Base-by-base conservation (phyloP, 805 yeast species). In the Metschnikowia colocasiae region DNA sequence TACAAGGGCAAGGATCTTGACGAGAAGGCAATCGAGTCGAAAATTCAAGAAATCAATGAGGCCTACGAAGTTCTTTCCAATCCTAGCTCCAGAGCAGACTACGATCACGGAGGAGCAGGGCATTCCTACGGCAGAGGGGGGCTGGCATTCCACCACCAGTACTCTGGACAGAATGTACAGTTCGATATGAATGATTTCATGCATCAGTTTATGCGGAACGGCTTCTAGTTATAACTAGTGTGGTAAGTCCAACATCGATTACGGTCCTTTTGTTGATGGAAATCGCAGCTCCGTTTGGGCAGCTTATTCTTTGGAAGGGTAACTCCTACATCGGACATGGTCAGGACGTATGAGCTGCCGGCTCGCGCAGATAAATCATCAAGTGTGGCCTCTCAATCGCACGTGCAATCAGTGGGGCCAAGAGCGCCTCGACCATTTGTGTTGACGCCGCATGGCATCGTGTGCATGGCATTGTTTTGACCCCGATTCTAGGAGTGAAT, bases 1-100 rank as follows among this genome's bases (percentile, higher is more conserved):
- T 83, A 87, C 61, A 82, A 81, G 58, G 73, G 74, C 1, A 83
- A 81, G 30, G 87, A 83, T 32, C 62, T 85, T 50, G 73, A 82
- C 7, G 75, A 79, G 25, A 87, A 82, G 27, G 78, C 85, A 49
- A 84, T 85, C 31, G 96, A 89, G 64, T 72, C 72, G 42, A 87
- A 86, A 58, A 94, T 92, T 91, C 89, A 95, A 40, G 91, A 85
- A 46, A 87, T 92, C 53, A 94, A 92, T 65, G 88, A 86, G 60
- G 98, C 98, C 0, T 90, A 94, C 64, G 97, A 90, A 61, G 83
- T 85, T 2, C 72, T 92, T 31, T 79, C 90, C 8, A 81, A 86
- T 55, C 79, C 80, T 1, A 85, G 81, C 38, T 69, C 78, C 49
- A 76, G 82, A 49, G 77, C 71, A 38, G 77, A 81, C 40, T 92